Conservation (phyloP, 805 yeast genomes). For the Schwanniomyces yamadae region DNA sequence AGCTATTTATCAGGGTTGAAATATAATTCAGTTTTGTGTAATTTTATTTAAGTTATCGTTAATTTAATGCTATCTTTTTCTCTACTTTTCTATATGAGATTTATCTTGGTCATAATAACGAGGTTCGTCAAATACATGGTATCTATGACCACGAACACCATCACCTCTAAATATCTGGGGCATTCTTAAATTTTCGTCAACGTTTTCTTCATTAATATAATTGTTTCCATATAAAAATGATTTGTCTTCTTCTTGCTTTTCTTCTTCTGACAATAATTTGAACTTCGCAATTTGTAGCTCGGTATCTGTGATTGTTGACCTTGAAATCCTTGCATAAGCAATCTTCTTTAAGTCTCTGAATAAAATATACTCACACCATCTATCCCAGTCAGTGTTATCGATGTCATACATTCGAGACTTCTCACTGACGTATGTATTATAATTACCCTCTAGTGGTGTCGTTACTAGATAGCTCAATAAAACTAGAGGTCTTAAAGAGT, state of each 20-base stretch:
- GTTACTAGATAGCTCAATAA: slow-evolving; percentile 90
- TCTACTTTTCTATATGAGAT: slow-evolving; percentile 1
- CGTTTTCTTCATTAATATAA: slow-evolving; percentile 53
- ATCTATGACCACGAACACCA: slow-evolving; percentile 90
- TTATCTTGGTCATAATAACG: slow-evolving; percentile 57
- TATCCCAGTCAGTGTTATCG: slow-evolving; percentile 89
- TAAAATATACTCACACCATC: slow-evolving; percentile 97
- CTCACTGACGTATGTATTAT: slow-evolving; percentile 85
- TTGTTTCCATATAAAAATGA: slow-evolving; percentile 54
- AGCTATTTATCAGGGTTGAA: too few relatives aligned
- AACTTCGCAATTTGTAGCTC: slow-evolving; percentile 96
- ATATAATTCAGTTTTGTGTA: not conserved
- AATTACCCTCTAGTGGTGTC: slow-evolving; percentile 83
- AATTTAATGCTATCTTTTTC: not conserved
- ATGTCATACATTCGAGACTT: slow-evolving; percentile 87
- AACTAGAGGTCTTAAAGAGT: slow-evolving; percentile 78
- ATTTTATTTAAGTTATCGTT: not conserved
- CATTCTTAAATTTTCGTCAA: slow-evolving; percentile 65
- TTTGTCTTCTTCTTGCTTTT: slow-evolving; percentile 28
- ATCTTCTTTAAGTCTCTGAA: slow-evolving; percentile 83
- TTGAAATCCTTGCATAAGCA: slow-evolving; percentile 90
- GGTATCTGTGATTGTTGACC: slow-evolving; percentile 94
- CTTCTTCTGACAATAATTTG: slow-evolving; percentile 48
- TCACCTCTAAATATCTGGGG: slow-evolving; percentile 80
- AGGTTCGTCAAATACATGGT: slow-evolving; percentile 95